Evolutionary conservation across 2,329 filamentous ascomycete genomes (phyloP).

Genomic region (Colletotrichum sp.): DNA sequence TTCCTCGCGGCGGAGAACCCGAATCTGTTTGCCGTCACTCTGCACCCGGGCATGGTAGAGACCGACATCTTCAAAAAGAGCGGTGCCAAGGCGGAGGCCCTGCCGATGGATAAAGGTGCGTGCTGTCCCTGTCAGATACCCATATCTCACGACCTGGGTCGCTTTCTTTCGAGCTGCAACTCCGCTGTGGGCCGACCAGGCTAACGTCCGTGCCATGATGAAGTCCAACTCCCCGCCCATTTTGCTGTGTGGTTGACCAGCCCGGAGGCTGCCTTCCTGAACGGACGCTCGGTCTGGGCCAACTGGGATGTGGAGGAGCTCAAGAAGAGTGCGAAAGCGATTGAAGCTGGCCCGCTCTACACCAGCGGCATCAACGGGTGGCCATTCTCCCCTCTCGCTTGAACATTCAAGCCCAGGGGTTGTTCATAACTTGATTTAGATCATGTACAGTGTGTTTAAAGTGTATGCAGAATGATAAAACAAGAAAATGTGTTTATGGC

Average conservation of each 20-base stretch:
- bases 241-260: conserved; percentile 51
- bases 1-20: conserved; percentile 29
- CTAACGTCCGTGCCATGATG: background rate
- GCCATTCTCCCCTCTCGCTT: conserved; percentile 4
- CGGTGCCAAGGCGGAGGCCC: conserved; percentile 24
- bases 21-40: conserved; percentile 24
- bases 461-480: background rate
- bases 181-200: background rate
- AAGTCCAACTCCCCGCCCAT: conserved; percentile 40
- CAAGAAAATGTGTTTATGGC: background rate
- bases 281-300: conserved; percentile 49
- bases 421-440: background rate
- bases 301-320: conserved; percentile 59
- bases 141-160: background rate
- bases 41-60: conserved; percentile 30
- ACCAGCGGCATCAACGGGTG: conserved; percentile 12
- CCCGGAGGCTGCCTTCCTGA: conserved; percentile 51
- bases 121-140: background rate
- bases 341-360: conserved; percentile 1
- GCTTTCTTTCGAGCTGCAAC: background rate
- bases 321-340: conserved; percentile 27
- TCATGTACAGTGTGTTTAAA: background rate
- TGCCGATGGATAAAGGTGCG: conserved; percentile 26
- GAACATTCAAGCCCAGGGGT: background rate
- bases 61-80: conserved; percentile 25